These are phyloP conservation scores for Kandelia obovata DNA, from an alignment of 345 rosid species.

Conservation along the genomic window DNA sequence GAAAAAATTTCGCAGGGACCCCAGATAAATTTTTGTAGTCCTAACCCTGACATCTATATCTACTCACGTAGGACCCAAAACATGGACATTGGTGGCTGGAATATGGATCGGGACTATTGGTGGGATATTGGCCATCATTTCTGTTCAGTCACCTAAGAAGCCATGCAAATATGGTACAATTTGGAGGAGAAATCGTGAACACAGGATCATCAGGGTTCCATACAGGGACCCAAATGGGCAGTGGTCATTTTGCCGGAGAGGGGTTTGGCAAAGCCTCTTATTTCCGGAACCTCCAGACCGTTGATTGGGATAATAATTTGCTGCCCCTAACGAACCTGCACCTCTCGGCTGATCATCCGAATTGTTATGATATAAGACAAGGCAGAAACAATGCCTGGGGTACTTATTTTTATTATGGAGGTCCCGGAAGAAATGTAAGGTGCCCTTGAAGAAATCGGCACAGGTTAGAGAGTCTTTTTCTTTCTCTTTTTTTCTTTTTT, in stretches of 20 bases:
- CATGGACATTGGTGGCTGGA: conserved; percentile 39
- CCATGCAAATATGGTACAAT: conserved; percentile 35
- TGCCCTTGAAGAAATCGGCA: conserved; percentile 18
- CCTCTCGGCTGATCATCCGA: conserved; percentile 31
- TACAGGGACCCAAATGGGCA: conserved; percentile 34
- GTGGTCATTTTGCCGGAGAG: conserved; percentile 33
- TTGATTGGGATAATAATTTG: conserved; percentile 36
- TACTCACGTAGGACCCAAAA: conserved; percentile 29
- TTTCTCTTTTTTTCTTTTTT: background rate
- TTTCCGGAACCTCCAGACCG: conserved; percentile 30
- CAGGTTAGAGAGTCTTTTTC: conserved; percentile 7
- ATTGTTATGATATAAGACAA: conserved; percentile 27
- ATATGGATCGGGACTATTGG: conserved; percentile 30
- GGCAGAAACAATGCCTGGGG: conserved; percentile 31
- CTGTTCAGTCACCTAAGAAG: conserved; percentile 33
- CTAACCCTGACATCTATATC: too few relatives aligned
- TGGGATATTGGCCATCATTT: conserved; percentile 33
- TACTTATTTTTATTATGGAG: conserved; percentile 34
- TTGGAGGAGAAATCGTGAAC: conserved; percentile 36
- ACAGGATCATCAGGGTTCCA: conserved; percentile 26
- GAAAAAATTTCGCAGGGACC: too few relatives aligned
- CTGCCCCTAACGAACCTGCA: conserved; percentile 28
- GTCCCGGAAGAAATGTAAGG: conserved; percentile 35
- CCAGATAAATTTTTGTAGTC: too few relatives aligned
- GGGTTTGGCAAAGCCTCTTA: conserved; percentile 35